A percentile compares a stretch with the other conserved stretches of the same genome.
Evolutionary conservation across 345 rosid species (phyloP).

Genomic region (Eucalyptus brandiana): DNA sequence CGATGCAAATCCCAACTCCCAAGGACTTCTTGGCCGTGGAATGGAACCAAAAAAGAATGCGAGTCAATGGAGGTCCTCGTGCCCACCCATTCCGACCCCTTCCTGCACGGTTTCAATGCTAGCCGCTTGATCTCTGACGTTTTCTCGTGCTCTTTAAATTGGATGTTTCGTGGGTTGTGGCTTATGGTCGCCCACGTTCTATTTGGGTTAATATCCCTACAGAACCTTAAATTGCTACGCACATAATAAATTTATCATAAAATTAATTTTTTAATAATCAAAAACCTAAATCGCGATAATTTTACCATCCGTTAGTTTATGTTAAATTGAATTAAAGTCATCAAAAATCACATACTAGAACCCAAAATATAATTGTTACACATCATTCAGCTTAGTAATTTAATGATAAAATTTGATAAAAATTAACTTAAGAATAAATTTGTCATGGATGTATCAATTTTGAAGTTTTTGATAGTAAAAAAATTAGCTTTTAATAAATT

Average conservation of each 20-base stretch:
- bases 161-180: background rate
- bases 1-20: background rate
- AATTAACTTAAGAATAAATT: too few relatives aligned
- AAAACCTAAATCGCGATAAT: too few relatives aligned
- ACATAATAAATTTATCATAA: fast-evolving
- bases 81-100: background rate
- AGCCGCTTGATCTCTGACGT: background rate
- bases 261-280: too few relatives aligned
- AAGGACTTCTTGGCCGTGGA: background rate
- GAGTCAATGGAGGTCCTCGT: background rate
- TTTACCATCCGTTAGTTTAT: fast-evolving
- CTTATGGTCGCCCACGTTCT: too few relatives aligned
- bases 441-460: fast-evolving
- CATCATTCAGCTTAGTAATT: fast-evolving
- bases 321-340: fast-evolving
- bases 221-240: fast-evolving
- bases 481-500: too few relatives aligned
- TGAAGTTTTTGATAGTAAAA: background rate
- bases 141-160: background rate
- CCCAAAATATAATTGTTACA: fast-evolving
- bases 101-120: background rate
- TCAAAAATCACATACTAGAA: too few relatives aligned
- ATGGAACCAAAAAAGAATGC: background rate
- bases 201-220: background rate
- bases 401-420: too few relatives aligned